These are phyloP conservation scores for Alternaria solani DNA, from an alignment of 2,329 filamentous ascomycete species.

Conservation along the genomic window DNA sequence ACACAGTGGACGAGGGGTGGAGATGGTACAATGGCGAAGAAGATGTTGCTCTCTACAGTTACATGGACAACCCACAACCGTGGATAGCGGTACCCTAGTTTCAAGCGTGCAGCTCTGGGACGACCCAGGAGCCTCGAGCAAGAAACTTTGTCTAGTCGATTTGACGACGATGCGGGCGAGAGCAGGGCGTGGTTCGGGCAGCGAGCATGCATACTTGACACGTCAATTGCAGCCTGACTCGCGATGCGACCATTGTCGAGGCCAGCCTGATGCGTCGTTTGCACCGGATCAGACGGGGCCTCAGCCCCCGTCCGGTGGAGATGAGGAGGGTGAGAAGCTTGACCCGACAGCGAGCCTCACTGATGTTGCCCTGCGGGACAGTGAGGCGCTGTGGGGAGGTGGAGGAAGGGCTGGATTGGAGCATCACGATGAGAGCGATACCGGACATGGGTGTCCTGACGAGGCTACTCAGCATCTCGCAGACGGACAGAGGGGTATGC, in stretches of 20 bases:
- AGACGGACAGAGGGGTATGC: slow-evolving; percentile 6
- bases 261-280: slow-evolving; percentile 27
- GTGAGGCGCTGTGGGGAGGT: slow-evolving; percentile 32
- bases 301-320: slow-evolving; percentile 32
- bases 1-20: slow-evolving; percentile 71
- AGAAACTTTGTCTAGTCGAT: slow-evolving; percentile 70
- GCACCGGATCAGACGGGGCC: slow-evolving; percentile 4
- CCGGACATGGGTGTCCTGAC: slow-evolving; percentile 26
- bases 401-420: slow-evolving; percentile 19
- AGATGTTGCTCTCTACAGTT: not conserved
- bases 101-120: slow-evolving; percentile 60
- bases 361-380: slow-evolving; percentile 24
- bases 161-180: slow-evolving; percentile 57
- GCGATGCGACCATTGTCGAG: slow-evolving; percentile 17
- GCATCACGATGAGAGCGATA: slow-evolving; percentile 25
- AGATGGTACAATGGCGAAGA: slow-evolving; percentile 69
- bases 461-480: slow-evolving; percentile 22
- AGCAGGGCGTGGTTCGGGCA: slow-evolving; percentile 45
- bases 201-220: slow-evolving; percentile 34
- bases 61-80: slow-evolving; percentile 3
- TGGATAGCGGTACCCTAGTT: slow-evolving; percentile 53
- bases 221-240: slow-evolving; percentile 34
- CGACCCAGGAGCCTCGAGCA: slow-evolving; percentile 65
- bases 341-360: slow-evolving; percentile 33
- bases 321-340: slow-evolving; percentile 25